Percentiles rank a stretch among this genome's conserved stretches.
Conservation (phyloP, 306 rosid genomes). For the Vigna mungo region DNA sequence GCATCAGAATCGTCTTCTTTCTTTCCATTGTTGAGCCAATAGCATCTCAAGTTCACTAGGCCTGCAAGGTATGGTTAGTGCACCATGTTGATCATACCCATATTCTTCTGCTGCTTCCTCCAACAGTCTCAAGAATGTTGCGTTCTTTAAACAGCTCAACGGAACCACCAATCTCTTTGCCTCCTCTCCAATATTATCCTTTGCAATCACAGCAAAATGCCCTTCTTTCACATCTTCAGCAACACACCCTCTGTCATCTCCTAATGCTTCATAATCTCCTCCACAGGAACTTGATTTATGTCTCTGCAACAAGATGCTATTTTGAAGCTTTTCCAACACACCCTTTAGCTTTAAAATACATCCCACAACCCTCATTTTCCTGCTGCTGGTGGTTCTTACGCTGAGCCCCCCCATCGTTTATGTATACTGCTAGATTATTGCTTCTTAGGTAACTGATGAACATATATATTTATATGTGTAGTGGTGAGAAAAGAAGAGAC, state of each 20-base stretch:
- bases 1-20: neutral
- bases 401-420: conserved; percentile 48
- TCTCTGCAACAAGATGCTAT: conserved; percentile 45
- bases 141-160: conserved; percentile 61
- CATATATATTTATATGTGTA: conserved; percentile 28
- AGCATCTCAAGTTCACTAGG: conserved; percentile 68
- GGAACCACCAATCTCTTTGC: conserved; percentile 72
- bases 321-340: conserved; percentile 61
- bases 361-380: conserved; percentile 51
- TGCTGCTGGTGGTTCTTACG: neutral
- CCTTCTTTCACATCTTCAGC: conserved; percentile 76
- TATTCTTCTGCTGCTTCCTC: conserved; percentile 76
- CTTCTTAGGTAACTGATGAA: neutral
- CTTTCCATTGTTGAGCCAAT: conserved; percentile 50
- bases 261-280: neutral
- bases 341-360: conserved; percentile 57
- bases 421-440: neutral
- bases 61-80: conserved; percentile 67
- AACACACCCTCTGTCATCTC: conserved; percentile 30
- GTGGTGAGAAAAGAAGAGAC: neutral
- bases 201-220: conserved; percentile 80
- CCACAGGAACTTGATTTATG: conserved; percentile 22
- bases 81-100: conserved; percentile 77
- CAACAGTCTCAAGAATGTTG: conserved; percentile 64
- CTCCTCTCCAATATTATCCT: conserved; percentile 40